phyloP scores from a whole-genome alignment of 2,329 filamentous ascomycete genomes.

The Aotearoamyces nothofagi region DNA sequence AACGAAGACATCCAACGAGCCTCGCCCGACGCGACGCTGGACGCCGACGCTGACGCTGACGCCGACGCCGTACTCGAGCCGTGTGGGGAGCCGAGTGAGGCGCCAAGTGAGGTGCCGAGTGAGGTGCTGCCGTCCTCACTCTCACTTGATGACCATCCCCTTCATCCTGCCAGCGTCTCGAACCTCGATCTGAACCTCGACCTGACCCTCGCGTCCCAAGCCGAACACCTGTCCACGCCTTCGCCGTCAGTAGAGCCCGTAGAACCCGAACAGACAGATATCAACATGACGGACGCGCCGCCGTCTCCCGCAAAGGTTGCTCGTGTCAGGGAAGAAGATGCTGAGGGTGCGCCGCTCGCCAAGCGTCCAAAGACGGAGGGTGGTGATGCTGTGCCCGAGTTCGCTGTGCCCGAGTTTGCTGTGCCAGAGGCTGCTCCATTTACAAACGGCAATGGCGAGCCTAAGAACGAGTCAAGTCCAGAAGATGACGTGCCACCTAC shows the following conservation, averaged over 20 bases:
- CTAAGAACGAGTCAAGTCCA: no score
- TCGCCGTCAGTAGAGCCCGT: no score
- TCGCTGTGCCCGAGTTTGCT: no score
- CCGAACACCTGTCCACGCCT: background rate
- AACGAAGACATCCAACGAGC: slow-evolving; percentile 2
- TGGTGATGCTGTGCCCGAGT: slow-evolving; percentile 24
- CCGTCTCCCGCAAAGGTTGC: slow-evolving; percentile 38
- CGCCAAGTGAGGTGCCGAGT: no score
- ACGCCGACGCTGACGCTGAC: no score
- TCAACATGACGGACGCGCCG: slow-evolving; percentile 19
- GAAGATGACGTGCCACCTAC: slow-evolving; percentile 28
- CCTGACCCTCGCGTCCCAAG: background rate
- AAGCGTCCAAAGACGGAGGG: slow-evolving; percentile 69
- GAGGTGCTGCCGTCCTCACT: no score
- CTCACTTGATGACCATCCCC: background rate
- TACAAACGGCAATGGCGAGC: no score
- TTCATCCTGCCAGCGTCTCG: slow-evolving; percentile 4
- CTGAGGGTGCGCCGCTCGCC: slow-evolving; percentile 43
- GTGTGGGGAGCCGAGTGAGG: no score
- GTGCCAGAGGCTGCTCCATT: no score
- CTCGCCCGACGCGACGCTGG: slow-evolving; percentile 1
- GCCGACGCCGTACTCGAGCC: no score
- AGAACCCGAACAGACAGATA: slow-evolving; percentile 9
- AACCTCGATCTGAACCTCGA: slow-evolving; percentile 4
- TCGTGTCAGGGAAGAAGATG: slow-evolving; percentile 66